Conservation (phyloP, 164 flowering plant genomes). For the Vitis riparia region DNA sequence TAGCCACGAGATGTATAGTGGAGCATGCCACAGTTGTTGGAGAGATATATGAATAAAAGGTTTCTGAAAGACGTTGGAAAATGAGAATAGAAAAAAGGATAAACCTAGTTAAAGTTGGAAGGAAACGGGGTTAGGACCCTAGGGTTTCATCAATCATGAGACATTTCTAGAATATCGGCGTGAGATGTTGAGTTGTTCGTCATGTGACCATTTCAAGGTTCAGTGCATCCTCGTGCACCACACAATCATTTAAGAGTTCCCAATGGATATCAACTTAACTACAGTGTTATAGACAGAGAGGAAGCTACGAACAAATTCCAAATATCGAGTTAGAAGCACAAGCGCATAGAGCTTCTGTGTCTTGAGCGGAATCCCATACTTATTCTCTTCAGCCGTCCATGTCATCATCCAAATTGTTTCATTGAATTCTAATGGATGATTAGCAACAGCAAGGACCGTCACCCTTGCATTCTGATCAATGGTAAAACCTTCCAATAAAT, state of each 20-base stretch:
- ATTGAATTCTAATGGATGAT: no score
- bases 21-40: constrained; percentile 93
- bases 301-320: constrained; percentile 81
- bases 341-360: constrained; percentile 85
- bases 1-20: constrained; percentile 95
- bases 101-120: no score
- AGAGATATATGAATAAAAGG: constrained; percentile 17
- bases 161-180: constrained; percentile 45
- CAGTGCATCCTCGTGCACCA: constrained; percentile 80
- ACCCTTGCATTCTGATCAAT: no score
- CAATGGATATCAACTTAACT: constrained; percentile 86
- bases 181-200: constrained; percentile 73
- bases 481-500: no score
- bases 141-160: no score
- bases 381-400: no score
- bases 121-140: no score
- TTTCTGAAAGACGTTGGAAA: no score
- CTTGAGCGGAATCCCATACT: constrained; percentile 81
- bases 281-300: constrained; percentile 74
- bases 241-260: constrained; percentile 67
- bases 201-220: constrained; percentile 62
- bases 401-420: no score
- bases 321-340: constrained; percentile 76
- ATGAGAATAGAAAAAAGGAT: no score
- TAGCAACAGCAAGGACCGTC: no score